phyloP scores from a whole-genome alignment of 2,329 filamentous ascomycete genomes.

The Graphilbum ipis-grandicollis region DNA sequence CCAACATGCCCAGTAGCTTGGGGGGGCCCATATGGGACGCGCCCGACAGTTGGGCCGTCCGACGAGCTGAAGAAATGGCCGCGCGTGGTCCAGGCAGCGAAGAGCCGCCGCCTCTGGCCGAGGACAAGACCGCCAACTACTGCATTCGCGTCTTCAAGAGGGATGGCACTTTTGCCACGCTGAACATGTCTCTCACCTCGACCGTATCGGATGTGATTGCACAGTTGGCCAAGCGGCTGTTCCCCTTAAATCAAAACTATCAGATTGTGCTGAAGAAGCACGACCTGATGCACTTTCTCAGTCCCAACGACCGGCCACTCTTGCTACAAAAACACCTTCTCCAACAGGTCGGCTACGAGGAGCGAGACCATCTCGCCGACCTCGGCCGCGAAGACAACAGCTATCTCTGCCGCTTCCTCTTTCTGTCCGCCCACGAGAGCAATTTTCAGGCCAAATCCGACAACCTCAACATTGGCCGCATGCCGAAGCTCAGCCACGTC shows the following conservation, averaged over 20 bases:
- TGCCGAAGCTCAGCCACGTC: slow-evolving; percentile 85
- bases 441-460: slow-evolving; percentile 59
- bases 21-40: slow-evolving; percentile 52
- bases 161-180: slow-evolving; percentile 84
- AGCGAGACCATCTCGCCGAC: slow-evolving; percentile 76
- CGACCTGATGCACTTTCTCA: slow-evolving; percentile 68
- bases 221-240: slow-evolving; percentile 90
- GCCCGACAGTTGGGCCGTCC: slow-evolving; percentile 92
- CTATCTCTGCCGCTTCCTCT: slow-evolving; percentile 90
- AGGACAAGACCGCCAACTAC: slow-evolving; percentile 61
- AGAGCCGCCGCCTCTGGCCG: slow-evolving; percentile 41
- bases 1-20: background rate
- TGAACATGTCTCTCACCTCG: slow-evolving; percentile 69
- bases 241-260: slow-evolving; percentile 83
- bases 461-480: slow-evolving; percentile 65
- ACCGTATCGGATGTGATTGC: slow-evolving; percentile 74
- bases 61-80: slow-evolving; percentile 50
- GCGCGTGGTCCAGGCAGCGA: slow-evolving; percentile 42
- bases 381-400: slow-evolving; percentile 94
- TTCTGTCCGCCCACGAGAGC: slow-evolving; percentile 75
- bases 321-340: slow-evolving; percentile 82
- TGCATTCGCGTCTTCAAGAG: slow-evolving; percentile 92
- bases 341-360: slow-evolving; percentile 80
- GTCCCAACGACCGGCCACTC: slow-evolving; percentile 62
- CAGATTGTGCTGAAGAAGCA: slow-evolving; percentile 92